Percentiles rank a stretch among this genome's conserved stretches.
phyloP scores from a whole-genome alignment of 352 stramenopile genomes.

The Aphanomyces cochlioides region DNA sequence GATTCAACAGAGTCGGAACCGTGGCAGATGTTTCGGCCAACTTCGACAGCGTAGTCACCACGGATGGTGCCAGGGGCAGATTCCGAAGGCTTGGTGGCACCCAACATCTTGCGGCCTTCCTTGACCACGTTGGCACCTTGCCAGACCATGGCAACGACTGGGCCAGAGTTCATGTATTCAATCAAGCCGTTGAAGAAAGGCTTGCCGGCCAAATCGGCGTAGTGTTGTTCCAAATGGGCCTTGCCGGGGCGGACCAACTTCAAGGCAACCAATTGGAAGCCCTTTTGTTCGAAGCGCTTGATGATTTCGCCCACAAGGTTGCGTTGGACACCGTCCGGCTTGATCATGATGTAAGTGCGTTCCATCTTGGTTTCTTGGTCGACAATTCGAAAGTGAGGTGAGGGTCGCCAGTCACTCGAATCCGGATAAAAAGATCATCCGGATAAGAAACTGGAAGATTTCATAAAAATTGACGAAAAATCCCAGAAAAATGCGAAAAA shows the following conservation, averaged over 20 bases:
- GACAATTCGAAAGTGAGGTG: slow-evolving; percentile 28
- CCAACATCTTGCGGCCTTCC: slow-evolving; percentile 95
- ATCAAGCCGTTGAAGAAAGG: slow-evolving; percentile 94
- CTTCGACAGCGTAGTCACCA: slow-evolving; percentile 94
- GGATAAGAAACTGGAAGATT: background rate
- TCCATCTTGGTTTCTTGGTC: slow-evolving; percentile 30
- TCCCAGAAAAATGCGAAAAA: too few relatives aligned
- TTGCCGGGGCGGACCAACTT: slow-evolving; percentile 84
- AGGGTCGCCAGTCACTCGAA: slow-evolving; percentile 3
- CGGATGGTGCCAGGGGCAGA: slow-evolving; percentile 95
- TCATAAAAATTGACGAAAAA: background rate
- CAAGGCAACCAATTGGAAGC: slow-evolving; percentile 96
- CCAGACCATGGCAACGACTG: slow-evolving; percentile 93
- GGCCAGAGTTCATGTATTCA: slow-evolving; percentile 94
- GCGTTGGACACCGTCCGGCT: slow-evolving; percentile 97
- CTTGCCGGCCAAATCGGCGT: slow-evolving; percentile 92
- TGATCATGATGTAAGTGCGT: slow-evolving; percentile 93
- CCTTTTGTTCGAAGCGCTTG: slow-evolving; percentile 96
- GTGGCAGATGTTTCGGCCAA: slow-evolving; percentile 95
- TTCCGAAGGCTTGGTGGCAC: slow-evolving; percentile 95
- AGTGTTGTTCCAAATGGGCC: slow-evolving; percentile 85
- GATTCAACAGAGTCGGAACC: slow-evolving; percentile 96
- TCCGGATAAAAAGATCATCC: slow-evolving; percentile 8
- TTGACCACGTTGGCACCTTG: slow-evolving; percentile 92
- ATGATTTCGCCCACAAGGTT: slow-evolving; percentile 96